Conservation (phyloP, 139 green algal species). For the Volvox reticuliferus region DNA sequence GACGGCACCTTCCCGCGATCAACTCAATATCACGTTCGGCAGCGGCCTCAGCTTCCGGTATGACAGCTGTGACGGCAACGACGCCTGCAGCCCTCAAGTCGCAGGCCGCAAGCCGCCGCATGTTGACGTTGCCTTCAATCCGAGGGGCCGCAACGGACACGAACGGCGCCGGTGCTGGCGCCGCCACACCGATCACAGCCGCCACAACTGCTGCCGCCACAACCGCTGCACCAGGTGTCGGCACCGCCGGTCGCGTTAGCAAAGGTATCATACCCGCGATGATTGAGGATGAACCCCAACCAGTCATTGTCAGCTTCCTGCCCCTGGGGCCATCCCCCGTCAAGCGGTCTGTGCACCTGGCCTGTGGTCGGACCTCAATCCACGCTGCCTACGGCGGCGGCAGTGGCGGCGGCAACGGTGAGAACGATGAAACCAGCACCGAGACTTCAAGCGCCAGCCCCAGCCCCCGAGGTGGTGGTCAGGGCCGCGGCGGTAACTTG, state of each 20-base stretch:
- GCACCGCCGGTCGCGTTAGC: neutral
- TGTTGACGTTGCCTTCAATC: neutral
- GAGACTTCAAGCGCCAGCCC: neutral
- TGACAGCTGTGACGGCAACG: neutral
- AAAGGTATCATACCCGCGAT: neutral
- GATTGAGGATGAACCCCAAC: neutral
- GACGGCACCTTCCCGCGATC: neutral
- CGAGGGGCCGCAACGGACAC: neutral
- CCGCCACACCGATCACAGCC: too few species aligned
- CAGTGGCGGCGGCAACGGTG: neutral
- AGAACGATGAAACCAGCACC: neutral
- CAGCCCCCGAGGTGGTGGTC: neutral
- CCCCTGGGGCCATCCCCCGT: neutral
- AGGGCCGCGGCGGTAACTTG: neutral
- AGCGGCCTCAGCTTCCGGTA: neutral
- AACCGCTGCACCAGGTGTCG: neutral
- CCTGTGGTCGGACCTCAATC: neutral
- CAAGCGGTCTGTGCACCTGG: neutral
- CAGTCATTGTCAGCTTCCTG: constrained; percentile 16
- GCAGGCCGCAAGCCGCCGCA: neutral
- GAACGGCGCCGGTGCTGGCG: neutral
- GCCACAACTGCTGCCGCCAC: too few species aligned
- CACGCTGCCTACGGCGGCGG: neutral
- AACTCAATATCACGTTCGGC: neutral
- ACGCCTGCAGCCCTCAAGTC: neutral